These are phyloP conservation scores for Starmera caribaea DNA, from an alignment of 805 yeast species.

Conservation along the genomic window DNA sequence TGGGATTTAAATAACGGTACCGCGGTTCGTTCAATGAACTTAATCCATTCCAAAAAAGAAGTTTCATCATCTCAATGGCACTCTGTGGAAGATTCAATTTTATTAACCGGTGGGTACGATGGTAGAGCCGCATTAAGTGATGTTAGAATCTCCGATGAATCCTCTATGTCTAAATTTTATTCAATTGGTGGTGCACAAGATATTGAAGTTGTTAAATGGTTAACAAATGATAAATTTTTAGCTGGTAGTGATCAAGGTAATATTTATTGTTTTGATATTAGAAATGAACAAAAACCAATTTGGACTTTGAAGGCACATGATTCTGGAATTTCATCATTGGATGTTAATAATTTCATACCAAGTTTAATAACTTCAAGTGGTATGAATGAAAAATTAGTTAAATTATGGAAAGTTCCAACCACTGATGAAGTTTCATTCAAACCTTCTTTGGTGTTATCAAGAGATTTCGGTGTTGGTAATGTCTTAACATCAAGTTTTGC, in stretches of 20 bases:
- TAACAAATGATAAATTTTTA: slow-evolving; percentile 47
- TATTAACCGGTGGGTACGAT: slow-evolving; percentile 92
- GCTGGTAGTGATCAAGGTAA: slow-evolving; percentile 92
- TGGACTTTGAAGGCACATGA: slow-evolving; percentile 99
- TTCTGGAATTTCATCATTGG: slow-evolving; percentile 79
- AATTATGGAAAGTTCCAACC: slow-evolving; percentile 73
- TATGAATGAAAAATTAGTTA: slow-evolving; percentile 79
- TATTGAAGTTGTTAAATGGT: slow-evolving; percentile 75
- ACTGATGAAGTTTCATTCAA: slow-evolving; percentile 21
- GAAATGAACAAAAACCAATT: slow-evolving; percentile 55
- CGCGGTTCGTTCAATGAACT: slow-evolving; percentile 69
- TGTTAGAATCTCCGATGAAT: slow-evolving; percentile 62
- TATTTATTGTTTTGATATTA: slow-evolving; percentile 80
- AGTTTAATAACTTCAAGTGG: slow-evolving; percentile 82
- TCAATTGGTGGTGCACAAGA: slow-evolving; percentile 63
- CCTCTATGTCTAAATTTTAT: slow-evolving; percentile 54
- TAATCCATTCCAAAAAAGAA: slow-evolving; percentile 66
- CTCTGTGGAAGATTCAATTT: slow-evolving; percentile 49
- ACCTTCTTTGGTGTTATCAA: slow-evolving; percentile 82
- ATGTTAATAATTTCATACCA: slow-evolving; percentile 53
- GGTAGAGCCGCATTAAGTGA: slow-evolving; percentile 74
- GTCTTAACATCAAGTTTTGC: slow-evolving; percentile 79
- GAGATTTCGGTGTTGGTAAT: slow-evolving; percentile 93
- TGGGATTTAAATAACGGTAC: slow-evolving; percentile 80
- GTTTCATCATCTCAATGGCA: slow-evolving; percentile 91